A percentile compares a stretch with the other conserved stretches of the same genome.
phyloP scores from a whole-genome alignment of 306 rosid genomes.

The Calophaca sinica region DNA sequence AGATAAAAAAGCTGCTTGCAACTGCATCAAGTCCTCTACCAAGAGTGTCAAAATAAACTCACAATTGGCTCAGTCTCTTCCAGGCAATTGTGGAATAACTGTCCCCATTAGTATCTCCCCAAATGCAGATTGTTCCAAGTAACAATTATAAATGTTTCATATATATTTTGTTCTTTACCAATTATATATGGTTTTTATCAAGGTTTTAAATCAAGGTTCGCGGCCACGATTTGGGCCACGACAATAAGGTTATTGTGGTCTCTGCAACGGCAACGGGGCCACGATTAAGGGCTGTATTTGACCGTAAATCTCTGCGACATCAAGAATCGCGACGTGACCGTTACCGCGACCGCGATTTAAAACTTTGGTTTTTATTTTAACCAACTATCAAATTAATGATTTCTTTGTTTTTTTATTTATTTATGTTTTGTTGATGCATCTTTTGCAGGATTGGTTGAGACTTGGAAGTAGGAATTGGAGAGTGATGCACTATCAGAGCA shows the following conservation, averaged over 20 bases:
- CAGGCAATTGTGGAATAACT: constrained; percentile 67
- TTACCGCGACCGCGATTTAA: too few species aligned
- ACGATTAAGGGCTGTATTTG: too few species aligned
- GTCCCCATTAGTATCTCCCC: constrained; percentile 60
- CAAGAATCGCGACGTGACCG: too few species aligned
- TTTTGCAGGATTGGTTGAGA: constrained; percentile 56
- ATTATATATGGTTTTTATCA: too few species aligned
- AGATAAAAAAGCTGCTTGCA: constrained; percentile 70
- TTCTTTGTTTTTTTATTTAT: background rate
- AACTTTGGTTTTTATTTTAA: too few species aligned
- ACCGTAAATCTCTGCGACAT: too few species aligned
- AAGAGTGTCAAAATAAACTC: constrained; percentile 53
- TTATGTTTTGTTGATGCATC: background rate
- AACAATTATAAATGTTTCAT: background rate
- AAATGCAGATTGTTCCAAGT: constrained; percentile 76
- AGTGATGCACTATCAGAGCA: constrained; percentile 22
- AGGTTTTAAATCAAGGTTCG: too few species aligned
- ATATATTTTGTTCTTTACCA: background rate
- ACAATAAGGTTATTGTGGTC: too few species aligned
- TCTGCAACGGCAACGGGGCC: too few species aligned
- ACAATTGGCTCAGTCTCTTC: constrained; percentile 71
- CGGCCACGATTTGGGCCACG: too few species aligned
- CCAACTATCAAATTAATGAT: background rate
- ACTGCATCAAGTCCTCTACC: constrained; percentile 70
- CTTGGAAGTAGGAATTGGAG: constrained; percentile 38